Percentiles rank a stretch among this genome's conserved stretches.
These are phyloP conservation scores for Boeremia lycopersici DNA, from an alignment of 2,329 filamentous ascomycete species.

Conservation along the genomic window DNA sequence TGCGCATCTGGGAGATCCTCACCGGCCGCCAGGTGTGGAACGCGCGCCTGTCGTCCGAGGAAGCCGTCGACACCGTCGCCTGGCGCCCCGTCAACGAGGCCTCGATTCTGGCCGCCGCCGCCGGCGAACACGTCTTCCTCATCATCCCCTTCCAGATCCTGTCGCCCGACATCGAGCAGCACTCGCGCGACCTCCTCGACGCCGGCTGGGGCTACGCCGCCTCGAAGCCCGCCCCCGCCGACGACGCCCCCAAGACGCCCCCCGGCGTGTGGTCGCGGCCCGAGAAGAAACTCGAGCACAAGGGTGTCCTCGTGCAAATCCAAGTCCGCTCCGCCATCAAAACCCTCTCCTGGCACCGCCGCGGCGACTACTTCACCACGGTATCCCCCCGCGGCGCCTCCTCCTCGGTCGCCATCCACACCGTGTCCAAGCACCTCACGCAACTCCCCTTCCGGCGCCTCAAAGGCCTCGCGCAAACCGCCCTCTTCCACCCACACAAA, in stretches of 20 bases:
- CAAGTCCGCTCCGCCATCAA: slow-evolving; percentile 83
- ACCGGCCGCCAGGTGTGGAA: slow-evolving; percentile 90
- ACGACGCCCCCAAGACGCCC: slow-evolving; percentile 70
- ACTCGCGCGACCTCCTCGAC: slow-evolving; percentile 78
- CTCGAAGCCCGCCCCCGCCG: slow-evolving; percentile 62
- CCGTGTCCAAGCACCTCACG: slow-evolving; percentile 89
- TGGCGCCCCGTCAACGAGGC: slow-evolving; percentile 88
- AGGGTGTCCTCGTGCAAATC: slow-evolving; percentile 79
- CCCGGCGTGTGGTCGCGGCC: slow-evolving; percentile 85
- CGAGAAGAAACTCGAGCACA: slow-evolving; percentile 71
- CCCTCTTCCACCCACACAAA: slow-evolving; percentile 91
- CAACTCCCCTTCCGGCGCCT: slow-evolving; percentile 88
- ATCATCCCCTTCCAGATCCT: slow-evolving; percentile 71
- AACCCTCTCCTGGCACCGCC: slow-evolving; percentile 89
- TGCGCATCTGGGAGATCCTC: slow-evolving; percentile 85
- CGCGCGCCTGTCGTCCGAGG: slow-evolving; percentile 74
- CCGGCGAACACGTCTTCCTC: slow-evolving; percentile 84
- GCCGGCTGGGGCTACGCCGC: slow-evolving; percentile 94
- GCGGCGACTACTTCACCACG: slow-evolving; percentile 92
- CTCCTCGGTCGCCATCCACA: slow-evolving; percentile 90
- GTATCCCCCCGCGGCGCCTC: slow-evolving; percentile 81
- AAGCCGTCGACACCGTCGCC: slow-evolving; percentile 82
- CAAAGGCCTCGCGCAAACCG: slow-evolving; percentile 80
- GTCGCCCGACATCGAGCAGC: slow-evolving; percentile 73
- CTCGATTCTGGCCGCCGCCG: slow-evolving; percentile 80